phyloP scores from a whole-genome alignment of 1,139 yeast genomes.

The Lodderomyces jiufengensis region DNA sequence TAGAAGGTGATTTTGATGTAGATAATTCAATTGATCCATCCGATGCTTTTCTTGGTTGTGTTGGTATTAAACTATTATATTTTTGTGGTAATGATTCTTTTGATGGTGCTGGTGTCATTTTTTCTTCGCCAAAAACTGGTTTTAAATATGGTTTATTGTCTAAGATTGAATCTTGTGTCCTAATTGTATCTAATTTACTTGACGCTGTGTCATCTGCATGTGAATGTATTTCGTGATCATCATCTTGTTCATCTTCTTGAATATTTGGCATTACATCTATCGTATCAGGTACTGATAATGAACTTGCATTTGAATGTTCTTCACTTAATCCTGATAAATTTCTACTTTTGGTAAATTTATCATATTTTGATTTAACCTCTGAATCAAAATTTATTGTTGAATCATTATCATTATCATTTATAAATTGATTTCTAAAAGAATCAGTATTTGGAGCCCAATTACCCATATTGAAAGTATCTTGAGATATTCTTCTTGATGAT shows the following conservation, averaged over 20 bases:
- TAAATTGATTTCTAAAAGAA: constrained; percentile 48
- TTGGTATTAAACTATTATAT: constrained; percentile 23
- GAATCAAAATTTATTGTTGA: constrained; percentile 34
- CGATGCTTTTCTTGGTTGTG: constrained; percentile 9
- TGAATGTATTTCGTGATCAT: constrained; percentile 12
- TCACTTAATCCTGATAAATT: constrained; percentile 22
- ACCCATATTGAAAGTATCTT: constrained; percentile 44
- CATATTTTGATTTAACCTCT: constrained; percentile 25
- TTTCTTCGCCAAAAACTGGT: constrained; percentile 33
- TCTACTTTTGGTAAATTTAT: constrained; percentile 33
- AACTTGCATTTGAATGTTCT: constrained; percentile 20
- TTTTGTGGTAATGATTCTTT: constrained; percentile 16
- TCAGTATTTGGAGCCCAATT: constrained; percentile 53
- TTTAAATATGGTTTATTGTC: constrained; percentile 21
- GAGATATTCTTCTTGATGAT: constrained; percentile 30
- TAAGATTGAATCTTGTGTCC: constrained; percentile 27
- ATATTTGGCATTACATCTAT: constrained; percentile 41
- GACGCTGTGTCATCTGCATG: constrained; percentile 5
- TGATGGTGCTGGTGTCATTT: constrained; percentile 26
- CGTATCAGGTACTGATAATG: constrained; percentile 35
- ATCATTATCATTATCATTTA: constrained; percentile 44
- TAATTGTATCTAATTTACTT: constrained; percentile 5
- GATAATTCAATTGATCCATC: constrained; percentile 6
- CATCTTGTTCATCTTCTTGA: constrained; percentile 30
- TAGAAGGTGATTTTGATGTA: neutral